These are phyloP conservation scores for Gypsophila paniculata DNA, from an alignment of 179 eudicot genomes.

Conservation along the genomic window DNA sequence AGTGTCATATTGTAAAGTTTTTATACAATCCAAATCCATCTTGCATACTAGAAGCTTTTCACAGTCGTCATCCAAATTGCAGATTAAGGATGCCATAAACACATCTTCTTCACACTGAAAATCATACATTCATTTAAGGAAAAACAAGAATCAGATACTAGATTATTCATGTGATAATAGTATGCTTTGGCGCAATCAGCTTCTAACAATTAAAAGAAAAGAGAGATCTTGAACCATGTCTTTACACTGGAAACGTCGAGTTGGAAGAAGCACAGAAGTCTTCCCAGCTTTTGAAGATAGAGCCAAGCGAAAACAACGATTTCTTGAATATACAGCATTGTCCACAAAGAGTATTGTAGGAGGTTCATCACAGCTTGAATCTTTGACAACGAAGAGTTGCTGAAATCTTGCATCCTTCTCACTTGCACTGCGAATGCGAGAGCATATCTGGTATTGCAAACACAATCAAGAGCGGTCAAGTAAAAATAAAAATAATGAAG, in stretches of 20 bases:
- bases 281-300: conserved; percentile 97
- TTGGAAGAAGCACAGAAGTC: conserved; percentile 71
- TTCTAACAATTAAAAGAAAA: conserved; percentile 11
- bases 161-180: background rate
- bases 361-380: conserved; percentile 45
- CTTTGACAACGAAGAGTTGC: conserved; percentile 63
- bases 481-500: background rate
- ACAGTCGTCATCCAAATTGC: conserved; percentile 77
- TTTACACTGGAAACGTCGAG: conserved; percentile 77
- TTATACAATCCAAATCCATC: conserved; percentile 80
- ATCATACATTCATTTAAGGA: conserved; percentile 12
- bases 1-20: conserved; percentile 75
- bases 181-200: background rate
- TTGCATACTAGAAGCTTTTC: conserved; percentile 88
- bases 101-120: conserved; percentile 66
- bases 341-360: conserved; percentile 67
- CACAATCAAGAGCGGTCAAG: background rate
- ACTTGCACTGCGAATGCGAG: conserved; percentile 47
- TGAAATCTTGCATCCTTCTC: conserved; percentile 55
- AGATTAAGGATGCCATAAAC: conserved; percentile 86
- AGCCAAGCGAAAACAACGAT: conserved; percentile 86
- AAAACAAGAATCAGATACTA: background rate
- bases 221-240: conserved; percentile 57
- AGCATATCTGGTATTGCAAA: conserved; percentile 57
- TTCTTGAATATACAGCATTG: conserved; percentile 89